Conservation (phyloP, 2,329 filamentous ascomycete genomes). For the Dothiorella sarmentorum region DNA sequence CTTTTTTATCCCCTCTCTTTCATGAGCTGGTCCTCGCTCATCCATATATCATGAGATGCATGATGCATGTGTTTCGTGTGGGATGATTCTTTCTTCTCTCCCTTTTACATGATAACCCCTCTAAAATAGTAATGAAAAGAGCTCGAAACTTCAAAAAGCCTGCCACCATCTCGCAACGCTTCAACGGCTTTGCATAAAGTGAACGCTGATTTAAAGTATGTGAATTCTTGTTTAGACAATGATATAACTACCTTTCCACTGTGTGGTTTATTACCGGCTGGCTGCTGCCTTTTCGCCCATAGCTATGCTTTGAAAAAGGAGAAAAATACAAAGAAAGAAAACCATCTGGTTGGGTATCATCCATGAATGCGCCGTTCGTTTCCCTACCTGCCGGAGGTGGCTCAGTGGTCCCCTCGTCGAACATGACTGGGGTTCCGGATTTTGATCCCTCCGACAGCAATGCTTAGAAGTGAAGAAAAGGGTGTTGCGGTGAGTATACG, state of each 20-base stretch:
- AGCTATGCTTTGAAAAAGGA: not conserved
- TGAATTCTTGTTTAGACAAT: no score
- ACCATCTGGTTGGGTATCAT: not conserved
- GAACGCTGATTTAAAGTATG: no score
- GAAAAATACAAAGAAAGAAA: not conserved
- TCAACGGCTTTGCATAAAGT: no score
- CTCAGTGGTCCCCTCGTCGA: no score
- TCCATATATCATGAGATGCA: no score
- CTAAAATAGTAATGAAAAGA: not conserved
- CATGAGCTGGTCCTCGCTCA: not conserved
- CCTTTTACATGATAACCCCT: not conserved
- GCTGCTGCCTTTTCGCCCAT: not conserved
- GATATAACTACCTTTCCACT: no score
- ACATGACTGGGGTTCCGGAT: no score
- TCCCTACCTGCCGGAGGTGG: not conserved
- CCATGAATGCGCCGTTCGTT: not conserved
- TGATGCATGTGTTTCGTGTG: not conserved
- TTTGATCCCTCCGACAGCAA: not conserved
- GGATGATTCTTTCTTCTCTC: not conserved
- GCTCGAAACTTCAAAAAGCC: not conserved
- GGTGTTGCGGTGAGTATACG: no score
- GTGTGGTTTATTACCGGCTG: no score
- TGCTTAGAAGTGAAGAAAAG: not conserved
- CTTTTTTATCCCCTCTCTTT: not conserved
- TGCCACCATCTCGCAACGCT: no score